Percentiles rank a stretch among this genome's conserved stretches.
phyloP scores from a whole-genome alignment of 257 asterid species.

The Avicennia marina region DNA sequence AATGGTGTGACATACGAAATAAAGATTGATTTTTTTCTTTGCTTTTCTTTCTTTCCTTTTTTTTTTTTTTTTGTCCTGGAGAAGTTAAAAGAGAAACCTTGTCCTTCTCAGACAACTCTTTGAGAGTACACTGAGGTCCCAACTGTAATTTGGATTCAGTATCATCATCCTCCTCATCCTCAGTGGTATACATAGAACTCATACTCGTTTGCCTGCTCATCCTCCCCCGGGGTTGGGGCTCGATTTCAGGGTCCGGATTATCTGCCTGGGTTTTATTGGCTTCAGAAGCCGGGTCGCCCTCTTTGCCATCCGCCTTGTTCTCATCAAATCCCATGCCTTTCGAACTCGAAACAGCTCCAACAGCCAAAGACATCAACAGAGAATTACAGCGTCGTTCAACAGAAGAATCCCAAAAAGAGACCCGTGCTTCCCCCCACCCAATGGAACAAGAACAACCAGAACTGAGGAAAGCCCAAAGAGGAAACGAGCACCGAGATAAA shows the following conservation, averaged over 20 bases:
- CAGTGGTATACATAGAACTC: slow-evolving; percentile 50
- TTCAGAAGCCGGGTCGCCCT: slow-evolving; percentile 16
- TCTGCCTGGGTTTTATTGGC: slow-evolving; percentile 6
- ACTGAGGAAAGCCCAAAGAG: too few species aligned
- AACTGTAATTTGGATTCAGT: slow-evolving; percentile 40
- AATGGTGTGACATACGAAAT: too few species aligned
- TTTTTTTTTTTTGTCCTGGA: too few species aligned
- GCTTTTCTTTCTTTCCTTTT: too few species aligned
- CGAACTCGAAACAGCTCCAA: slow-evolving; percentile 43
- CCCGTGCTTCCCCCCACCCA: too few species aligned
- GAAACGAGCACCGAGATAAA: too few species aligned
- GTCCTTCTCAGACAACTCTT: slow-evolving; percentile 58
- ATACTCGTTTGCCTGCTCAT: slow-evolving; percentile 57
- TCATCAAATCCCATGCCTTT: slow-evolving; percentile 54
- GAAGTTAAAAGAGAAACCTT: slow-evolving; percentile 40
- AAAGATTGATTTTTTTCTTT: too few species aligned
- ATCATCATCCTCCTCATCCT: slow-evolving; percentile 63
- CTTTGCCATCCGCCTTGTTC: slow-evolving; percentile 27
- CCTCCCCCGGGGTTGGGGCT: slow-evolving; percentile 29
- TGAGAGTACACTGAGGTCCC: slow-evolving; percentile 69
- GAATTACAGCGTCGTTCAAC: too few species aligned
- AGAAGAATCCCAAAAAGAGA: too few species aligned
- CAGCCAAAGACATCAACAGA: slow-evolving; percentile 47
- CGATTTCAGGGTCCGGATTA: slow-evolving; percentile 35
- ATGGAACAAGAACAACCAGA: too few species aligned